phyloP scores from a whole-genome alignment of 163 green algal species.

The Coccomyxa subellipsoidea region DNA sequence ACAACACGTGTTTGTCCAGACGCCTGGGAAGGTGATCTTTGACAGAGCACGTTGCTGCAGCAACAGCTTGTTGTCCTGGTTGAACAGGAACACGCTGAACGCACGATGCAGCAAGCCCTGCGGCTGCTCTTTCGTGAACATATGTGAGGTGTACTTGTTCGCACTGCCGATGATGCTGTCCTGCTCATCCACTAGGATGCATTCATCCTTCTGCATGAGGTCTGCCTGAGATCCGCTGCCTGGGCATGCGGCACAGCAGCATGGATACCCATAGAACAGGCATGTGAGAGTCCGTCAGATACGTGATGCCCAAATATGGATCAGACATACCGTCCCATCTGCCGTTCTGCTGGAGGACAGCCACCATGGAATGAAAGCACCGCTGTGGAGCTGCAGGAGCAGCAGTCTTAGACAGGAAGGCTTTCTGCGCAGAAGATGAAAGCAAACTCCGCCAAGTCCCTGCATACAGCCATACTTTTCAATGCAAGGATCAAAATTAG shows the following conservation, averaged over 20 bases:
- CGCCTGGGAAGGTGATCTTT: slow-evolving; percentile 84
- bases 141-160: slow-evolving; percentile 84
- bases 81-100: slow-evolving; percentile 97
- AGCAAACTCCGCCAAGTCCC: neutral
- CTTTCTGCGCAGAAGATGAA: neutral
- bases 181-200: slow-evolving; percentile 87
- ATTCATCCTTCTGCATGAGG: slow-evolving; percentile 86
- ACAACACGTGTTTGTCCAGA: slow-evolving; percentile 99
- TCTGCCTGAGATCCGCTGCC: slow-evolving; percentile 70
- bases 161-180: slow-evolving; percentile 74
- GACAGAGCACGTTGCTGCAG: slow-evolving; percentile 80
- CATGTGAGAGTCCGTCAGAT: neutral
- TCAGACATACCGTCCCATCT: neutral
- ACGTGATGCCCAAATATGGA: no score
- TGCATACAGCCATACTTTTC: neutral
- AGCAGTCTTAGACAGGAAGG: neutral
- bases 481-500: neutral
- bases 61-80: slow-evolving; percentile 77
- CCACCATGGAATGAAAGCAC: neutral
- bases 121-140: slow-evolving; percentile 56
- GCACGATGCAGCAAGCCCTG: slow-evolving; percentile 81
- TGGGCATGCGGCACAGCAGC: neutral
- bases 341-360: neutral
- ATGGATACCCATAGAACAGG: neutral
- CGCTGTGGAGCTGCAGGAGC: neutral